Conservation (phyloP, 768 basidiomycete species). For the Boletus tylopilopsis region DNA sequence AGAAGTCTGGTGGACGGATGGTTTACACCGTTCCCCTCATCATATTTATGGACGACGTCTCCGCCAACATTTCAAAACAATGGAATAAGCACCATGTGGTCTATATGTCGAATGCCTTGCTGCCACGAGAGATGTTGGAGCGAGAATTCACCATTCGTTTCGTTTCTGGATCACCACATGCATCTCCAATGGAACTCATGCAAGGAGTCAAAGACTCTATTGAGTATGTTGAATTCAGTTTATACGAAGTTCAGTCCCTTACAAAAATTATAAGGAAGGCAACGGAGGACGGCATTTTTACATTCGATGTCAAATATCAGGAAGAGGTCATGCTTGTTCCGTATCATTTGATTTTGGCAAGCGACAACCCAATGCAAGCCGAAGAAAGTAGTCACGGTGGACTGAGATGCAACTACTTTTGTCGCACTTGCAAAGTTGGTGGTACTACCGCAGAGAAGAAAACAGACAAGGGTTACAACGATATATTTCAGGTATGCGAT, state of each 20-base stretch:
- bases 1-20: conserved; percentile 17
- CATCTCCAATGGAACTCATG: conserved; percentile 33
- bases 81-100: conserved; percentile 36
- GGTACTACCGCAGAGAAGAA: conserved; percentile 23
- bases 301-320: conserved; percentile 21
- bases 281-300: neutral
- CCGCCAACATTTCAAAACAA: conserved; percentile 34
- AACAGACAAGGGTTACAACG: conserved; percentile 24
- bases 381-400: conserved; percentile 34
- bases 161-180: conserved; percentile 33
- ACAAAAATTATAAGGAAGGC: neutral
- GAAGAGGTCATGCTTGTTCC: conserved; percentile 23
- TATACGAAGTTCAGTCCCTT: too few species aligned
- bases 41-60: conserved; percentile 36
- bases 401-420: conserved; percentile 31
- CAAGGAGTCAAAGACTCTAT: conserved; percentile 27
- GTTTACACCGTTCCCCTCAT: conserved; percentile 24
- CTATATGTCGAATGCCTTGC: conserved; percentile 31
- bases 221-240: conserved; percentile 6
- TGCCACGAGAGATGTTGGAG: conserved; percentile 30
- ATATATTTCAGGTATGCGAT: conserved; percentile 16
- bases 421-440: conserved; percentile 31
- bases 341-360: conserved; percentile 19
- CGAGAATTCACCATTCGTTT: conserved; percentile 31
- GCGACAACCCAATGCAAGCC: conserved; percentile 38